Base-by-base conservation (phyloP, 371 early-diverging fungal species). In the Mucor irregularis region DNA sequence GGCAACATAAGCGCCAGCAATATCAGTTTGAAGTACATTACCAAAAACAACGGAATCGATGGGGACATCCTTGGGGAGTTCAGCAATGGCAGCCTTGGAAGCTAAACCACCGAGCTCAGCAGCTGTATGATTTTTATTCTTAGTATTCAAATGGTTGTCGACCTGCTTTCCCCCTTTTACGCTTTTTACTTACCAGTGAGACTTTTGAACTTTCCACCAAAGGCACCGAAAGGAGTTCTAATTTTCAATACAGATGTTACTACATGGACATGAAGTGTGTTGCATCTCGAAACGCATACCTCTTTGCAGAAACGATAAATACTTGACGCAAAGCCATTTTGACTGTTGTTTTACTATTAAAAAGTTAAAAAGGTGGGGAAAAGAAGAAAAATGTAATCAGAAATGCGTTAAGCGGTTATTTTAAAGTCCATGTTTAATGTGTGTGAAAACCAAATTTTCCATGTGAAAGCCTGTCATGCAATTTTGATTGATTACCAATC, bases 11-110 rank as follows among this genome's bases (percentile, higher is more conserved):
- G 96, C 84, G 13, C 93, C 97, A 16, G 87, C 81, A 34, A 75
- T 62, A 40, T 89, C 89, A 3, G 97, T 90, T 63, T 96, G 96
- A 61, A 87, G 70, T 8, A 98, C 98, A 64, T 98, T 98, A 56
- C 98, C 98, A 70, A 94, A 91, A 48, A 96, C 91, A 49, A 94
- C 93, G 21, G 94, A 90, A 78, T 94, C 93, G 31, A 96, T 76
- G 17, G 84, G 87, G 26, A 85, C 62, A 9, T 83, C 80, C 38
- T 79, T 71, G 17, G 93, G 93, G 17, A 96, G 75, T 48, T 77
- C 69, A 34, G 84, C 84, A 40, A 96, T 58, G 7, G 94, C 96
- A 8, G 96, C 97, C 62, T 84, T 87, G 58, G 96, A 90, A 7
- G 96, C 94, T 29, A 95, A 63, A 22, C 93, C 96, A 61, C 95